phyloP scores from a whole-genome alignment of 2,329 filamentous ascomycete species.

The Calonectria montana region DNA sequence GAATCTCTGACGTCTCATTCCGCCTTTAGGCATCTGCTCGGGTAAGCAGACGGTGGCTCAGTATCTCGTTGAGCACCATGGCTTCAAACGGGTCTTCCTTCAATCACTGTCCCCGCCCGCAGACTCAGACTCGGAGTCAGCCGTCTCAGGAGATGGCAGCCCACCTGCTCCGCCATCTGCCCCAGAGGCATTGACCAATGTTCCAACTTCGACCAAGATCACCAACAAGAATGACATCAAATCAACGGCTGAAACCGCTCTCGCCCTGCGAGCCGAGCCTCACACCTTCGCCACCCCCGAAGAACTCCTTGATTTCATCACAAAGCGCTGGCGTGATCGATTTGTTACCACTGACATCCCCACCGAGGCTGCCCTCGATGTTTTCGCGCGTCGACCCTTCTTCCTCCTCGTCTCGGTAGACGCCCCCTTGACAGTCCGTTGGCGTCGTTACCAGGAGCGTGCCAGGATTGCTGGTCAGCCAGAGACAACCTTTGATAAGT shows the following conservation, averaged over 20 bases:
- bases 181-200: slow-evolving; percentile 37
- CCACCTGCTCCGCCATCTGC: slow-evolving; percentile 21
- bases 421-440: slow-evolving; percentile 86
- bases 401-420: slow-evolving; percentile 94
- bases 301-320: slow-evolving; percentile 85
- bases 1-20: slow-evolving; percentile 21
- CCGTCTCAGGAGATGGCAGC: slow-evolving; percentile 22
- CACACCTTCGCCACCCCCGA: slow-evolving; percentile 71
- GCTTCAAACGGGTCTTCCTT: slow-evolving; percentile 80
- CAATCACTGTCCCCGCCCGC: slow-evolving; percentile 26
- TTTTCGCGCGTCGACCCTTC: slow-evolving; percentile 84
- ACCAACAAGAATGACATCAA: slow-evolving; percentile 41
- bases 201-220: slow-evolving; percentile 41
- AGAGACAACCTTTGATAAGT: slow-evolving; percentile 62
- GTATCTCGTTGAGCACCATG: slow-evolving; percentile 86
- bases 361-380: slow-evolving; percentile 78
- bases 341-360: slow-evolving; percentile 90
- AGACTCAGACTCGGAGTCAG: slow-evolving; percentile 17
- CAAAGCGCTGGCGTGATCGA: slow-evolving; percentile 81
- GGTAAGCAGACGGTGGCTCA: slow-evolving; percentile 92
- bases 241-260: slow-evolving; percentile 39
- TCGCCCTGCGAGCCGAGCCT: slow-evolving; percentile 40
- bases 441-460: slow-evolving; percentile 75
- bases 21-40: slow-evolving; percentile 81
- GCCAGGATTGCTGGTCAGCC: slow-evolving; percentile 33